These are phyloP conservation scores for Colletotrichum sp. DNA, from an alignment of 2,329 filamentous ascomycete genomes.

Conservation along the genomic window DNA sequence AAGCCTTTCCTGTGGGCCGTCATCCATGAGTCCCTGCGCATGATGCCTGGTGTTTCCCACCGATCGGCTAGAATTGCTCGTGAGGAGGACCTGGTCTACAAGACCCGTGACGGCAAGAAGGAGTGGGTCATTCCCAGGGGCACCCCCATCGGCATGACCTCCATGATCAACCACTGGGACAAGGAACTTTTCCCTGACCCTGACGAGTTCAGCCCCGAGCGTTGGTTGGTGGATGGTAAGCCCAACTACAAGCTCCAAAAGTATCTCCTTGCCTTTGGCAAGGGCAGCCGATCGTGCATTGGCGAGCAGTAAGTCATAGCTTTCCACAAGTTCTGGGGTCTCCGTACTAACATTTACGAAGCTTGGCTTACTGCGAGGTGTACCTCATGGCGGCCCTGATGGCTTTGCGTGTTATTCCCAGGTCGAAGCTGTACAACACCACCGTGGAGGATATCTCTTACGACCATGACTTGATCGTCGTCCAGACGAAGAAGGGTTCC, in stretches of 20 bases:
- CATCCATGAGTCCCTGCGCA: conserved; percentile 27
- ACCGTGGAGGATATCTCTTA: conserved; percentile 31
- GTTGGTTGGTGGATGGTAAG: conserved; percentile 25
- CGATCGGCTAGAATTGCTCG: conserved; percentile 23
- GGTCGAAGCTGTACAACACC: conserved; percentile 31
- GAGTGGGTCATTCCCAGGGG: conserved; percentile 23
- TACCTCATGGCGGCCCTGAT: conserved; percentile 29
- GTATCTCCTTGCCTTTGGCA: conserved; percentile 23
- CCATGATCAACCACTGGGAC: conserved; percentile 24
- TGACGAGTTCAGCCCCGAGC: conserved; percentile 25
- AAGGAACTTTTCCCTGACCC: conserved; percentile 22
- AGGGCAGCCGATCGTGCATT: conserved; percentile 23
- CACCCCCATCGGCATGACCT: conserved; percentile 25
- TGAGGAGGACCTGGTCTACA: conserved; percentile 26
- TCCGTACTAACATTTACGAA: conserved; percentile 17
- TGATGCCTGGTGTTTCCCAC: conserved; percentile 23
- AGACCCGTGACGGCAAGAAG: conserved; percentile 21
- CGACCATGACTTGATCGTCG: conserved; percentile 30
- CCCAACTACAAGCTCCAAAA: conserved; percentile 17
- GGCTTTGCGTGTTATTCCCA: conserved; percentile 31
- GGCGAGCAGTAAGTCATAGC: conserved; percentile 24
- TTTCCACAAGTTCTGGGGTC: neutral
- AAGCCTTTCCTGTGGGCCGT: conserved; percentile 39
- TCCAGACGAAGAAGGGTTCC: conserved; percentile 22
- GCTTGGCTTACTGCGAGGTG: conserved; percentile 33